phyloP scores from a whole-genome alignment of 2,329 filamentous ascomycete species.

The Pseudocercospora pini-densiflorae region DNA sequence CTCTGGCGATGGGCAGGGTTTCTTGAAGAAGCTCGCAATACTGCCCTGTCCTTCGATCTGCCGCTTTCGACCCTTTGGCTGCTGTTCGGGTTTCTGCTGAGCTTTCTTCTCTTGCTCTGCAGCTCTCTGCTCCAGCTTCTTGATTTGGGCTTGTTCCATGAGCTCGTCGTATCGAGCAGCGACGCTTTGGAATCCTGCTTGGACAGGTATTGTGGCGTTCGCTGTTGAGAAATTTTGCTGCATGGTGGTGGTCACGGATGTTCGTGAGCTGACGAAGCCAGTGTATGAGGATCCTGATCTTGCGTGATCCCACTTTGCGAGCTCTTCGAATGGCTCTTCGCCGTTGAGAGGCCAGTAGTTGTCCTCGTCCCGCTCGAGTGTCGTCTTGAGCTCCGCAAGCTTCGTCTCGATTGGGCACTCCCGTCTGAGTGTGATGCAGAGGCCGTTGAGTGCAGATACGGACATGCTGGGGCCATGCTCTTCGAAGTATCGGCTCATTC shows the following conservation, averaged over 20 bases:
- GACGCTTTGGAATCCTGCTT: constrained; percentile 45
- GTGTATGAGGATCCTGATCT: constrained; percentile 13
- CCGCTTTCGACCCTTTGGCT: constrained; percentile 42
- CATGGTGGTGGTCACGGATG: constrained; percentile 31
- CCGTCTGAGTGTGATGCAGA: constrained; percentile 73
- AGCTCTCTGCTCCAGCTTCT: constrained; percentile 35
- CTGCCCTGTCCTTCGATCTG: constrained; percentile 55
- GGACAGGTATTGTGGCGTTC: constrained; percentile 31
- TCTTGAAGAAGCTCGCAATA: constrained; percentile 58
- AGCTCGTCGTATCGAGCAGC: constrained; percentile 45
- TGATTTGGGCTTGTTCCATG: constrained; percentile 41
- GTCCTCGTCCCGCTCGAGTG: constrained; percentile 66
- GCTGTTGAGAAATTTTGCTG: constrained; percentile 36
- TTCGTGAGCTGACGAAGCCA: constrained; percentile 26
- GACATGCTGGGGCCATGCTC: constrained; percentile 73
- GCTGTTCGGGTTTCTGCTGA: neutral
- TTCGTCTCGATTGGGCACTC: constrained; percentile 60
- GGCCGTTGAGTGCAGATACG: constrained; percentile 63
- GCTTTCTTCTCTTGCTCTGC: constrained; percentile 27
- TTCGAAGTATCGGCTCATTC: constrained; percentile 59
- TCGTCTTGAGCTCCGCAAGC: constrained; percentile 55
- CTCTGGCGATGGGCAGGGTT: neutral
- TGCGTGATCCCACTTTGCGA: constrained; percentile 44
- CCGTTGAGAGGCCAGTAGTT: constrained; percentile 70
- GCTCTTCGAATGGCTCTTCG: constrained; percentile 46